Conservation (phyloP, 192 early-diverging fungal species). For the Dimargaris cristalligena region DNA sequence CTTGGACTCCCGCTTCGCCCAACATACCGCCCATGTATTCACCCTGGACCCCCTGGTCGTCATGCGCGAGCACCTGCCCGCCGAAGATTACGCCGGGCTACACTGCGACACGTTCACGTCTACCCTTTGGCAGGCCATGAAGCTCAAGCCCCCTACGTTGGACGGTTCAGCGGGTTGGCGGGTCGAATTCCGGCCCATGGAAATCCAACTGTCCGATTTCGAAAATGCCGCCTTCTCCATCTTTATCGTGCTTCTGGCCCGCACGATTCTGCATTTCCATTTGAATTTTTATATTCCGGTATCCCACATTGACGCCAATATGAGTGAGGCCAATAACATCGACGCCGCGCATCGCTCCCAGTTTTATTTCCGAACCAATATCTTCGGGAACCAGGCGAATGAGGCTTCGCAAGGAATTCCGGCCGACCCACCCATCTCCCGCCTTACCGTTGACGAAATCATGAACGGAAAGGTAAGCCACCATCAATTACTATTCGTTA, state of each 20-base stretch:
- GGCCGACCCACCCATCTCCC: slow-evolving; percentile 18
- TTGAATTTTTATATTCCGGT: slow-evolving; percentile 76
- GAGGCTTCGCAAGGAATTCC: too few species aligned
- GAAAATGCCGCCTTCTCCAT: slow-evolving; percentile 75
- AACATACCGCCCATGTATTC: slow-evolving; percentile 69
- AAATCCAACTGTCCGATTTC: slow-evolving; percentile 69
- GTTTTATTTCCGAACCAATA: slow-evolving; percentile 65
- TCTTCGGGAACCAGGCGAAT: too few species aligned
- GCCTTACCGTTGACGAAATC: slow-evolving; percentile 61
- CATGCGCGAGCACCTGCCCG: neutral
- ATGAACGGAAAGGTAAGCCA: slow-evolving; percentile 48
- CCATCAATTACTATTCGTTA: neutral
- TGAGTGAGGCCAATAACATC: slow-evolving; percentile 50
- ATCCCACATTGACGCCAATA: slow-evolving; percentile 73
- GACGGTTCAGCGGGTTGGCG: slow-evolving; percentile 53
- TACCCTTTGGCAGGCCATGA: slow-evolving; percentile 83
- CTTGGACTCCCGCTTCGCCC: slow-evolving; percentile 55
- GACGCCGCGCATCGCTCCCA: slow-evolving; percentile 48
- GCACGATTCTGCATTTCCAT: slow-evolving; percentile 48
- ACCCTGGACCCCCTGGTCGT: slow-evolving; percentile 57
- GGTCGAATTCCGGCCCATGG: slow-evolving; percentile 79
- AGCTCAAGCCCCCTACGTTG: slow-evolving; percentile 76
- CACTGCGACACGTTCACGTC: slow-evolving; percentile 43
- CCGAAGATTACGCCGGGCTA: slow-evolving; percentile 22
- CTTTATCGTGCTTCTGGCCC: slow-evolving; percentile 65